Evolutionary conservation across 371 early-diverging fungal species (phyloP), one percentile per base, ranked within the genome.

Genomic region (Fennellomyces sp.): DNA sequence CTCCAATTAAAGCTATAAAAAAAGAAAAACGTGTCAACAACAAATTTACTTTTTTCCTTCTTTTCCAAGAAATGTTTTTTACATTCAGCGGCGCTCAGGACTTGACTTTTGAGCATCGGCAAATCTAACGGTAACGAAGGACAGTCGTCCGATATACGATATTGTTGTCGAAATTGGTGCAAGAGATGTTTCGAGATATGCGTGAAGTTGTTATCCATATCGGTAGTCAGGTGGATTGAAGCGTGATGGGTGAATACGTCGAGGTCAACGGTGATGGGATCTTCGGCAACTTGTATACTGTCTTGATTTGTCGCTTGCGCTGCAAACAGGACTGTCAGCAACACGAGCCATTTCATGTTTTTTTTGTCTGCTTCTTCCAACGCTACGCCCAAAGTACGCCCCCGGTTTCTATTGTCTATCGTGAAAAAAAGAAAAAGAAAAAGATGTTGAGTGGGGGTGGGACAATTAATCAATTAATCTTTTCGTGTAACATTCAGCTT

Each of bases 51-150:
- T 41, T n/a, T 11, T 27, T 48, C 19, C n/a, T n/a, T 31, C n/a
- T 26, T 38, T 17, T 38, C 7, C n/a, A 36, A 49, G 26, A 52
- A 52, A 45, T 4, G n/a, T 23, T n/a, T n/a, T n/a, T 67, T 59
- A 71, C 68, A 61, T 29, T 63, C 68, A 36, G 68, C 68, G 33
- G 72, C 72, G 21, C 63, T 65, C 47, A 59, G 53, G 19, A 72
- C 28, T 51, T 72, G 72, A 29, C 64, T 63, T 52, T 68, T 72
- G 13, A 72, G 48, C 38, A 72, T 36, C 2, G 68, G 65, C 2
- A 72, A 26, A 55, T 72, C 72, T 2, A 72, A 60, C 15, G 58
- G 28, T 8, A 50, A 62, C n/a, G 26, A 26, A 35, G 23, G 5
- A 45, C 23, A 13, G 52, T 15, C 13, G 13, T 25, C 51, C 51